phyloP scores from a whole-genome alignment of 495 filamentous ascomycete genomes.

The Penicillium tannophilum region DNA sequence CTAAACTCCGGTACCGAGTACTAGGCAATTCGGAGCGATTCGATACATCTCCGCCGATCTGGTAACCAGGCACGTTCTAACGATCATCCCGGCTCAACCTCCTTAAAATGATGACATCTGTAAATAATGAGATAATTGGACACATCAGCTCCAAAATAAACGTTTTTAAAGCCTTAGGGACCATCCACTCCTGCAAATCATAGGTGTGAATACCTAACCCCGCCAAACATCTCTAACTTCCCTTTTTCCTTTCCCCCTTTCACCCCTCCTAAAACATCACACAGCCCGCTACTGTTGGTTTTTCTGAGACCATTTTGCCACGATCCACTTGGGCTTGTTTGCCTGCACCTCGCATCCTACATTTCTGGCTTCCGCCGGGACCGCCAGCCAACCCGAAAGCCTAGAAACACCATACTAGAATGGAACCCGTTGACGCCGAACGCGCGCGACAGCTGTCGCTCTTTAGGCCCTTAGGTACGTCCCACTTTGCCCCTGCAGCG shows the following conservation, averaged over 20 bases:
- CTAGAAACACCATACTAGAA: slow-evolving; percentile 10
- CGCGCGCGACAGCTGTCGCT: slow-evolving; percentile 49
- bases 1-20: slow-evolving; percentile 21
- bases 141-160: background rate
- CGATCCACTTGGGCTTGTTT: slow-evolving; percentile 15
- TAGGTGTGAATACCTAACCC: slow-evolving; percentile 9
- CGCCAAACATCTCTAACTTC: slow-evolving; percentile 9
- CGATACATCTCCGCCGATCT: slow-evolving; percentile 19
- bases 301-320: slow-evolving; percentile 8
- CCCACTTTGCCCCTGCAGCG: slow-evolving; percentile 25
- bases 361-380: slow-evolving; percentile 21
- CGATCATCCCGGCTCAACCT: background rate
- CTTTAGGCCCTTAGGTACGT: slow-evolving; percentile 51
- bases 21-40: slow-evolving; percentile 21
- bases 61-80: slow-evolving; percentile 18
- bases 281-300: background rate
- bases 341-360: slow-evolving; percentile 11
- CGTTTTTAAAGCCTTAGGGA: slow-evolving; percentile 7
- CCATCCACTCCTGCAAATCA: background rate
- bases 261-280: background rate
- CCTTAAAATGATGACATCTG: background rate
- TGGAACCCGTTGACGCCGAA: slow-evolving; percentile 49
- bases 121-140: background rate
- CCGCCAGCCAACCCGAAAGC: slow-evolving; percentile 10
- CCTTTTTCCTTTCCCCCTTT: background rate